Conservation (phyloP, 1,139 yeast genomes). For the Diutina sp. region DNA sequence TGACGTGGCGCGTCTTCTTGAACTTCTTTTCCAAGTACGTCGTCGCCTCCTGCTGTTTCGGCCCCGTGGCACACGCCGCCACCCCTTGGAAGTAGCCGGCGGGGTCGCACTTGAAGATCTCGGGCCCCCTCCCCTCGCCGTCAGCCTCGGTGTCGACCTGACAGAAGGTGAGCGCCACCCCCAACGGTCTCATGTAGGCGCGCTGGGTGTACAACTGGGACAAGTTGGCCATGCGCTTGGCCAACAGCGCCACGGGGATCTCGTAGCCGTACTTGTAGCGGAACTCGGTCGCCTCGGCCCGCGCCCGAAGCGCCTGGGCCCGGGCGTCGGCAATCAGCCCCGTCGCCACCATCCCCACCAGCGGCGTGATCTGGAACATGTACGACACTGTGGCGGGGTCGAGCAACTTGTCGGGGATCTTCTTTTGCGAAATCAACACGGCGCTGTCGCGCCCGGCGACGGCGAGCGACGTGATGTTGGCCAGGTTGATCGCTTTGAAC, state of each 20-base stretch:
- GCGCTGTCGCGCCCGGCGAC: slow-evolving; percentile 79
- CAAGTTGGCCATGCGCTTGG: slow-evolving; percentile 90
- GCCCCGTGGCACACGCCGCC: slow-evolving; percentile 91
- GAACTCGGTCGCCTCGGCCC: slow-evolving; percentile 91
- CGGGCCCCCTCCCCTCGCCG: slow-evolving; percentile 91
- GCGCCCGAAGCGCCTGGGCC: slow-evolving; percentile 79
- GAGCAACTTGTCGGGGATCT: slow-evolving; percentile 86
- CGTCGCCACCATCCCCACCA: slow-evolving; percentile 84
- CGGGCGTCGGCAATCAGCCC: slow-evolving; percentile 97
- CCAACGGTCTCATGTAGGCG: slow-evolving; percentile 98
- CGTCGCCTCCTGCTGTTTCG: slow-evolving; percentile 92
- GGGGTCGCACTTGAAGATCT: slow-evolving; percentile 86
- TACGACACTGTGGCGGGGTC: slow-evolving; percentile 81
- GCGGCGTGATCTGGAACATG: slow-evolving; percentile 68
- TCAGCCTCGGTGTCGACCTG: slow-evolving; percentile 38
- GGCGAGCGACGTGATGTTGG: slow-evolving; percentile 83
- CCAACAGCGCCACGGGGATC: slow-evolving; percentile 89
- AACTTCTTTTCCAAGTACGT: slow-evolving; percentile 85
- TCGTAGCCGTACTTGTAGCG: slow-evolving; percentile 91
- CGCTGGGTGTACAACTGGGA: slow-evolving; percentile 94
- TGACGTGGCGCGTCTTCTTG: slow-evolving; percentile 59
- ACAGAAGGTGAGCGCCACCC: slow-evolving; percentile 82
- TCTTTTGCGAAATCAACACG: slow-evolving; percentile 89
- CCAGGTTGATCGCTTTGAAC: slow-evolving; percentile 88
- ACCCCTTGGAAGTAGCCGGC: slow-evolving; percentile 93